Evolutionary conservation across 2,329 filamentous ascomycete species (phyloP), one percentile per base, ranked within the genome.

Genomic region (Gnomoniopsis sp.): DNA sequence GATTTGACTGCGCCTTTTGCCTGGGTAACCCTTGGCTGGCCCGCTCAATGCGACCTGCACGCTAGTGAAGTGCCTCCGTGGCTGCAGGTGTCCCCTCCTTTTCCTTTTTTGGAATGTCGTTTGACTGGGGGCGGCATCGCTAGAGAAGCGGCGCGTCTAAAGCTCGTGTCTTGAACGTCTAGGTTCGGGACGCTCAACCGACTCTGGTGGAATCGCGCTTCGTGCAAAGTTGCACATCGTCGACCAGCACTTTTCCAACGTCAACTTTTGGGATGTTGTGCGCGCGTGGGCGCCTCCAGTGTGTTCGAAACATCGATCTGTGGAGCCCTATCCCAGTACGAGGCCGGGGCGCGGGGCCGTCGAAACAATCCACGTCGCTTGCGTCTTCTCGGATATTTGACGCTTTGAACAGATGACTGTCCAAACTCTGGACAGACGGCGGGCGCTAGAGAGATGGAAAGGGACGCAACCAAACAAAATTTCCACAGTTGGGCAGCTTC

Each of bases 1-100:
- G 44, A n/a, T 47, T 22, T 14, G 44, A 19, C 21, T 41, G 53
- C 34, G 46, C 53, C 48, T 41, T 17, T 21, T 49, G 53, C 52
- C 38, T n/a, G 47, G 57, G 59, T 47, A 36, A 38, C 44, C 54
- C 54, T 46, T 54, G 49, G 41, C 57, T 26, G 53, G 60, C 49
- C 59, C 57, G 46, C 49, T 49, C 55, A 50, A 54, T 58, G 60
- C 60, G 58, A 49, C 57, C 57, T 58, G 58, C 57, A 62, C 57
- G 60, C 57, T 53, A 57, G 53, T 36, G 44, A 53, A 62, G 60
- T 53, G 53, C 53, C 53, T 41, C 43, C 26, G 53, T 61, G 59
- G 53, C 53, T 57, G 57, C 60, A 62, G 60, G 60, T 49, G 53
- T 62, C 51, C 56, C 36, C 38, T 52, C 46, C 57, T 56, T 59